A percentile compares a stretch with the other conserved stretches of the same genome.
Conservation (phyloP, 176 grass and related monocot genomes). For the Phoenix roebelenii region DNA sequence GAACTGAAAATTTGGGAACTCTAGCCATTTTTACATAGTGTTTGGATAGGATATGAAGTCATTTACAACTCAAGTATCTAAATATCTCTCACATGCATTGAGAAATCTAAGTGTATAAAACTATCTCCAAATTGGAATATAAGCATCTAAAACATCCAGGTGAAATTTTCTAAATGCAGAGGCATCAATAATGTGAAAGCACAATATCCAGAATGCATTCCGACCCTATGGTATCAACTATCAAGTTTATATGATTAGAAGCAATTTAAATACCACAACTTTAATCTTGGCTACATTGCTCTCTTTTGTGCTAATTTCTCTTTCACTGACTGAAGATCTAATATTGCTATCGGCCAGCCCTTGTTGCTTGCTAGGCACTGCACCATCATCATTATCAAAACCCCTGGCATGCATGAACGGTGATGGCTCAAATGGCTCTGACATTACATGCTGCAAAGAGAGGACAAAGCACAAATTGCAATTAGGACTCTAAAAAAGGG, state of each 20-base stretch:
- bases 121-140: too few species aligned
- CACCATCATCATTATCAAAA: slow-evolving; percentile 75
- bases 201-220: too few species aligned
- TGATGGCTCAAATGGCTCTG: slow-evolving; percentile 91
- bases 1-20: too few species aligned
- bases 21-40: too few species aligned
- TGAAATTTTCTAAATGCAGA: neutral
- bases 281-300: slow-evolving; percentile 99
- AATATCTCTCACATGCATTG: too few species aligned
- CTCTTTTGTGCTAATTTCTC: slow-evolving; percentile 51
- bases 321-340: slow-evolving; percentile 42
- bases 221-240: too few species aligned
- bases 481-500: too few species aligned
- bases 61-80: too few species aligned
- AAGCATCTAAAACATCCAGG: too few species aligned
- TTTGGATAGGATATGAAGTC: too few species aligned
- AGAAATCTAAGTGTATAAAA: too few species aligned
- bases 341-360: slow-evolving; percentile 54
- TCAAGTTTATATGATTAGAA: neutral
- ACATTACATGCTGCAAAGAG: slow-evolving; percentile 58
- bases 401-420: slow-evolving; percentile 68
- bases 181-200: neutral
- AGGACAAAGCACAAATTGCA: neutral
- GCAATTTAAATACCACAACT: slow-evolving; percentile 66
- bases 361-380: slow-evolving; percentile 41